Evolutionary conservation across 2,329 filamentous ascomycete genomes (phyloP), one percentile per base, ranked within the genome.

Genomic region (Penicillium sp.): DNA sequence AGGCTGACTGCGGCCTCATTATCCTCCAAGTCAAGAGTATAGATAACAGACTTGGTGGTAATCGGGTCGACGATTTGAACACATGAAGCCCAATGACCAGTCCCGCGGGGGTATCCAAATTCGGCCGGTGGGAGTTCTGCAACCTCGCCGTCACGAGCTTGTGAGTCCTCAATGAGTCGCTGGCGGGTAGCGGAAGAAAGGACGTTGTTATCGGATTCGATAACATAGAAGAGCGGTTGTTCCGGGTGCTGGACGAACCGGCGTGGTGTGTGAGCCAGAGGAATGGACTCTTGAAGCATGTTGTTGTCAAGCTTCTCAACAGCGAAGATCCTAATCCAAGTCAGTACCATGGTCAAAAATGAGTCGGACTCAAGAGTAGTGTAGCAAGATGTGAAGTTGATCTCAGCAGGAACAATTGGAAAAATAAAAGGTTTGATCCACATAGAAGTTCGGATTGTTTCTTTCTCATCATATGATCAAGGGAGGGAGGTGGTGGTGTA

Each of bases 381-480:
- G 2, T 27, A 22, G 39, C n/a, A 22, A 43, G 24, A 43, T 22
- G 49, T 22, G 13, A 5, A 24, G 31, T 60, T 58, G 66, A 68
- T 77, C 73, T 96, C 92, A 96, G 92, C 86, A 96, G 91, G 91
- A 96, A 96, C 92, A 96, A 96, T 95, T 96, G 91, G 87, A 81
- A 69, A 39, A 49, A 69, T 59, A 66, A 74, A 70, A 68, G 65
- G 67, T 63, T 74, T 75, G 69, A 64, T 80, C 81, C 79, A 76
- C 74, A 79, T 71, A 48, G 48, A 60, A 44, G 44, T 73, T 71
- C 66, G 53, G 62, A 63, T 70, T 69, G 68, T 64, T 66, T 69
- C 18, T 67, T 68, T 74, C 69, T 75, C 75, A 79, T 75, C 72
- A 70, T 70, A 69, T 72, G 73, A 79, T 77, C 76, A 68, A 66